Evolutionary conservation across 1,284 basidiomycete genomes (phyloP).

Genomic region (Neonothopanus nambi): DNA sequence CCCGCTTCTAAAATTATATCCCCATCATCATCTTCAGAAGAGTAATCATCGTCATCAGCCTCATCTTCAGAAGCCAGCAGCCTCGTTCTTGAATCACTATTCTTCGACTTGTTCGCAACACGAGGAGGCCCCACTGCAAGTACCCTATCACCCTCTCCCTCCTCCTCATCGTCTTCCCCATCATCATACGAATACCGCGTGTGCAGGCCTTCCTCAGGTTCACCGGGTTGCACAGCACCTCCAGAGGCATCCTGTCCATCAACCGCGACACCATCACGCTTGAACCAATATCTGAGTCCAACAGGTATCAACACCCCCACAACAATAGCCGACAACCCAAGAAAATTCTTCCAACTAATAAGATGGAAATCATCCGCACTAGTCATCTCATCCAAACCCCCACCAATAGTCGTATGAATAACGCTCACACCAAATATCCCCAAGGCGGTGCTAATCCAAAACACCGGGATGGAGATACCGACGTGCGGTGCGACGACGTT

Average conservation of each 20-base stretch:
- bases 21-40: slow-evolving; percentile 50
- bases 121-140: slow-evolving; percentile 39
- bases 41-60: slow-evolving; percentile 35
- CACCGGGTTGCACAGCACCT: slow-evolving; percentile 4
- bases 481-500: slow-evolving; percentile 94
- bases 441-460: slow-evolving; percentile 90
- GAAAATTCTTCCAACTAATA: slow-evolving; percentile 85
- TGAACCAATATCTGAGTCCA: slow-evolving; percentile 78
- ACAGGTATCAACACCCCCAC: slow-evolving; percentile 93
- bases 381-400: slow-evolving; percentile 94
- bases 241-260: slow-evolving; percentile 32
- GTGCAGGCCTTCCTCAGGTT: too few relatives aligned
- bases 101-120: slow-evolving; percentile 38
- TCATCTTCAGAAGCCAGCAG: slow-evolving; percentile 36
- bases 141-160: slow-evolving; percentile 22
- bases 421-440: slow-evolving; percentile 91
- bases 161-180: slow-evolving; percentile 44
- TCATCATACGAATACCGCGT: slow-evolving; percentile 17
- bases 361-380: slow-evolving; percentile 90
- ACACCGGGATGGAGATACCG: slow-evolving; percentile 81
- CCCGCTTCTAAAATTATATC: slow-evolving; percentile 72
- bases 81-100: slow-evolving; percentile 21
- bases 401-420: slow-evolving; percentile 95
- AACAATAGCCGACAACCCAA: slow-evolving; percentile 80
- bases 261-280: slow-evolving; percentile 51